phyloP scores from a whole-genome alignment of 352 stramenopile species.

The Pythium myriotylum region DNA sequence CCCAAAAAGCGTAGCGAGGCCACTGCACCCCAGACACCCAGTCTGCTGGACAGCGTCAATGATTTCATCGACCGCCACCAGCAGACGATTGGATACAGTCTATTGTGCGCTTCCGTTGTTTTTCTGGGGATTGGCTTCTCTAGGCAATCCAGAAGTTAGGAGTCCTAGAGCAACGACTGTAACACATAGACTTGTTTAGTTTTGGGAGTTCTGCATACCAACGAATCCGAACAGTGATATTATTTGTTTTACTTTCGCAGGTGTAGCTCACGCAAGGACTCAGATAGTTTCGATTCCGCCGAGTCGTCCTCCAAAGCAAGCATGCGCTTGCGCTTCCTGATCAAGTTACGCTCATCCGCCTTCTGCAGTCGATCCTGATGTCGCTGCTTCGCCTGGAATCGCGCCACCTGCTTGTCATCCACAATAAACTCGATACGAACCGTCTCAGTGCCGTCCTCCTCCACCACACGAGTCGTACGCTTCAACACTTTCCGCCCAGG shows the following conservation, averaged over 20 bases:
- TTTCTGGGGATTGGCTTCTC: constrained; percentile 29
- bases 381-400: constrained; percentile 76
- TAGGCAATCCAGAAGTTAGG: constrained; percentile 32
- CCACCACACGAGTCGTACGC: constrained; percentile 71
- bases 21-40: background rate
- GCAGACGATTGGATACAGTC: constrained; percentile 28
- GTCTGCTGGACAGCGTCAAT: constrained; percentile 21
- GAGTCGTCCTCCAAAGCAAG: no score
- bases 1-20: constrained; percentile 10
- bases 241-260: no score
- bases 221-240: no score
- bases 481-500: constrained; percentile 64
- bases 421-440: constrained; percentile 83
- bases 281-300: no score
- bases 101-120: constrained; percentile 27
- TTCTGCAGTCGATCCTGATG: constrained; percentile 73
- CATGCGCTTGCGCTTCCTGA: constrained; percentile 82
- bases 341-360: constrained; percentile 44
- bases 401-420: constrained; percentile 68
- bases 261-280: no score
- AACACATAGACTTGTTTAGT: no score
- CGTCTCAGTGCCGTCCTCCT: constrained; percentile 78
- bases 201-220: no score
- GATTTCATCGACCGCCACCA: constrained; percentile 35
- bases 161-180: no score